These are phyloP conservation scores for Thozetella sp. DNA, from an alignment of 495 filamentous ascomycete species.

Conservation along the genomic window DNA sequence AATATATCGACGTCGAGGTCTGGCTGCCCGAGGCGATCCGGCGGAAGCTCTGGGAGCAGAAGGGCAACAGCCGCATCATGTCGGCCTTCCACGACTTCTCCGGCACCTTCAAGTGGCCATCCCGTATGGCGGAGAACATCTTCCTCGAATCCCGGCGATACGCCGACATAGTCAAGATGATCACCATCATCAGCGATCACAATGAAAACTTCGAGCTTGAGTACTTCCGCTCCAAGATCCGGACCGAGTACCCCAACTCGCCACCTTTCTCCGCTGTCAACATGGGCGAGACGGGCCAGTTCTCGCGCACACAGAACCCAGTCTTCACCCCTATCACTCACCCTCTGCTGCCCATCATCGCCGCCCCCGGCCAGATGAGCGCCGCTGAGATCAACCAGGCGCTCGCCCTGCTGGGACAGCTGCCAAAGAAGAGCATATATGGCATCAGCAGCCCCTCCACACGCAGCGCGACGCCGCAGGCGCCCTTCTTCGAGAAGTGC, in stretches of 20 bases:
- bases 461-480: constrained; percentile 66
- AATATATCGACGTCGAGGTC: constrained; percentile 85
- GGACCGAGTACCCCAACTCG: constrained; percentile 58
- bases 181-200: constrained; percentile 73
- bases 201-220: constrained; percentile 87
- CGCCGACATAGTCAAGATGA: constrained; percentile 88
- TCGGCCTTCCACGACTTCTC: constrained; percentile 88
- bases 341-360: constrained; percentile 79
- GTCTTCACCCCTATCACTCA: constrained; percentile 87
- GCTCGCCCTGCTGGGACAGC: constrained; percentile 74
- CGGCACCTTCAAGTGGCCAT: constrained; percentile 80
- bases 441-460: constrained; percentile 68
- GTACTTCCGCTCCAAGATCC: constrained; percentile 81
- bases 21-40: constrained; percentile 82
- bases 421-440: constrained; percentile 78
- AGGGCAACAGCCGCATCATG: constrained; percentile 79
- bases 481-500: constrained; percentile 85
- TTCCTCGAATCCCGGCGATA: constrained; percentile 72
- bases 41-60: constrained; percentile 61
- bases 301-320: constrained; percentile 78
- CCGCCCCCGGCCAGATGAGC: constrained; percentile 80
- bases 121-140: constrained; percentile 64
- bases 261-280: constrained; percentile 82
- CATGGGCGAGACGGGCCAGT: constrained; percentile 81
- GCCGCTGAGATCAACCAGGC: constrained; percentile 82